A percentile compares a stretch with the other conserved stretches of the same genome.
phyloP scores from a whole-genome alignment of 2,329 filamentous ascomycete species.

The Pseudocercospora fijiensis region DNA sequence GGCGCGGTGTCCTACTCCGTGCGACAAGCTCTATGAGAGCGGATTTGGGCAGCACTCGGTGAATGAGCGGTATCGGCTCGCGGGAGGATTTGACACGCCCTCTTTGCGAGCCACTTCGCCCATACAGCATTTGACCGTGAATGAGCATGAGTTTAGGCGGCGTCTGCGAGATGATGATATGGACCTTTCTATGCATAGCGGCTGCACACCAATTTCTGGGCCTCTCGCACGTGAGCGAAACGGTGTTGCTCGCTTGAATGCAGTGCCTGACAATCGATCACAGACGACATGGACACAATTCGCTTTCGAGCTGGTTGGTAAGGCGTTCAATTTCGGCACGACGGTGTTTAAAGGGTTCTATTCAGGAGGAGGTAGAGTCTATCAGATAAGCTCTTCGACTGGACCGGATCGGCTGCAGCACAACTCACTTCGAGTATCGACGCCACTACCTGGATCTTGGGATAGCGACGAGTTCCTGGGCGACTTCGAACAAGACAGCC shows the following conservation, averaged over 20 bases:
- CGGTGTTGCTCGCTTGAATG: conserved; percentile 31
- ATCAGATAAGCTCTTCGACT: conserved; percentile 49
- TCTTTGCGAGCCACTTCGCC: conserved; percentile 40
- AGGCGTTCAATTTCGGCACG: conserved; percentile 80
- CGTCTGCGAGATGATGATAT: conserved; percentile 27
- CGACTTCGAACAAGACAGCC: conserved; percentile 46
- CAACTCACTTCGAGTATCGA: conserved; percentile 35
- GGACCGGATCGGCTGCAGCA: conserved; percentile 28
- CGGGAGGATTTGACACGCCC: conserved; percentile 52
- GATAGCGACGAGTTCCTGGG: conserved; percentile 50
- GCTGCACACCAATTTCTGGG: conserved; percentile 25
- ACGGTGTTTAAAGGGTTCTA: conserved; percentile 78
- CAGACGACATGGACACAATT: conserved; percentile 54
- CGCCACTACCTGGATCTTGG: conserved; percentile 56
- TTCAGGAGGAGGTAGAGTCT: conserved; percentile 76
- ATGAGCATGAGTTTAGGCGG: conserved; percentile 26
- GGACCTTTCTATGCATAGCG: conserved; percentile 12
- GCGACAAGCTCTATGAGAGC: conserved; percentile 27
- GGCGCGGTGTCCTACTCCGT: conserved; percentile 27
- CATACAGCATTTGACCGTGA: conserved; percentile 35
- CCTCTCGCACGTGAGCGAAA: conserved; percentile 40
- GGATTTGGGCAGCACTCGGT: conserved; percentile 42
- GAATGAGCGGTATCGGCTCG: conserved; percentile 53
- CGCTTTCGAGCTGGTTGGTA: conserved; percentile 66
- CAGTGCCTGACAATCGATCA: conserved; percentile 19